Evolutionary conservation across 2,329 filamentous ascomycete species (phyloP).

Genomic region (Dothistroma pini): DNA sequence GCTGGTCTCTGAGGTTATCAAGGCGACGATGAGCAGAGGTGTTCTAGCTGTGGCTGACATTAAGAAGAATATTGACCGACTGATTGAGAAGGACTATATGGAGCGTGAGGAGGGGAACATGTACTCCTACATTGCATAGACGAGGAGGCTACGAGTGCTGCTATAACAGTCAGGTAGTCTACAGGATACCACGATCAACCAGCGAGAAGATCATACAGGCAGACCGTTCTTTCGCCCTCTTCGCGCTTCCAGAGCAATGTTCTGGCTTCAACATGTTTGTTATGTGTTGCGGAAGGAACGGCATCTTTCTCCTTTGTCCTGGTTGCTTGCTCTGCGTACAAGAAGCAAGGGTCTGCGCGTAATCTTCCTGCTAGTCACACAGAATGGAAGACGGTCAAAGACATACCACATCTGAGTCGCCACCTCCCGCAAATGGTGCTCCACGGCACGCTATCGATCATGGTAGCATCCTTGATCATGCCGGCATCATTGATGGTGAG

Average conservation of each 20-base stretch:
- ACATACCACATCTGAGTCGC: neutral
- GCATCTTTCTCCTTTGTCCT: neutral
- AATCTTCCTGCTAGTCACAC: neutral
- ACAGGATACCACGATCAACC: neutral
- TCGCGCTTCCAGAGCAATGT: neutral
- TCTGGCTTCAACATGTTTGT: neutral
- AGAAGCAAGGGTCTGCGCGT: neutral
- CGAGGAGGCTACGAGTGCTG: neutral
- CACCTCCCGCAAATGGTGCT: too few species aligned
- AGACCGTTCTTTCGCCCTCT: neutral
- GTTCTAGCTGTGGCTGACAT: constrained; percentile 83
- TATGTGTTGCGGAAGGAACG: neutral
- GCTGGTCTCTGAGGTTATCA: constrained; percentile 87
- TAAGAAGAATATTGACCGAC: constrained; percentile 95
- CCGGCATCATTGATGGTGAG: too few species aligned
- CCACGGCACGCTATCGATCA: too few species aligned
- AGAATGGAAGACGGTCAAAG: neutral
- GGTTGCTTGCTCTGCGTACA: neutral
- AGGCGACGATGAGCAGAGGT: constrained; percentile 79
- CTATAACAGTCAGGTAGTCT: neutral
- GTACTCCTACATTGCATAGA: constrained; percentile 46
- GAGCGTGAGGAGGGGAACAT: constrained; percentile 68
- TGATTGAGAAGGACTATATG: constrained; percentile 92
- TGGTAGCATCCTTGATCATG: too few species aligned
- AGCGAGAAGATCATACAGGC: neutral